Evolutionary conservation across 2,329 filamentous ascomycete genomes (phyloP).

Genomic region (Hypoxylon sp.): DNA sequence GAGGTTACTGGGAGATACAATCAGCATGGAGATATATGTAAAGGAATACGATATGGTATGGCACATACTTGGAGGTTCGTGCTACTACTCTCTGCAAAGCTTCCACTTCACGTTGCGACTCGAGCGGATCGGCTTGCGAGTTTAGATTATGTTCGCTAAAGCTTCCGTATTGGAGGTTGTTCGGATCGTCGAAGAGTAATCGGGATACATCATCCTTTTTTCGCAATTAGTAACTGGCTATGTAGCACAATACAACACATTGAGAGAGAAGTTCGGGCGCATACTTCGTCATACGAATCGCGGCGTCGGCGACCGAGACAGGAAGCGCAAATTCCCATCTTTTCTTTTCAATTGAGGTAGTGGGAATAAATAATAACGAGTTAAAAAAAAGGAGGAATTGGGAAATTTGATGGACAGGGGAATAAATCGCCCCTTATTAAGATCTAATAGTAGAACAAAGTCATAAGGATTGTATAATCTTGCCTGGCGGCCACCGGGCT

Average conservation of each 20-base stretch:
- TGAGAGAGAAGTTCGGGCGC: slow-evolving; percentile 30
- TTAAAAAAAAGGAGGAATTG: slow-evolving; percentile 27
- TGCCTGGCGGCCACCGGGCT: slow-evolving; percentile 43
- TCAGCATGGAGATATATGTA: slow-evolving; percentile 34
- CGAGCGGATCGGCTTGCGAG: slow-evolving; percentile 66
- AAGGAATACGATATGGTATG: slow-evolving; percentile 1
- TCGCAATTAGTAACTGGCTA: slow-evolving; percentile 20
- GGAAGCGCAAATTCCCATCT: slow-evolving; percentile 69
- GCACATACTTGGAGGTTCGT: slow-evolving; percentile 68
- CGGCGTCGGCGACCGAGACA: slow-evolving; percentile 63
- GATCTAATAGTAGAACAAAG: slow-evolving; percentile 35
- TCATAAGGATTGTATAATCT: slow-evolving; percentile 49
- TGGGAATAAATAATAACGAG: slow-evolving; percentile 13
- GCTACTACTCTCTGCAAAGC: slow-evolving; percentile 70
- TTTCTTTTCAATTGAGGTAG: slow-evolving; percentile 10
- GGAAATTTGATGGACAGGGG: too few species aligned
- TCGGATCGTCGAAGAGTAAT: slow-evolving; percentile 68
- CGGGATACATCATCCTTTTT: slow-evolving; percentile 67
- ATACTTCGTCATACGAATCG: slow-evolving; percentile 65
- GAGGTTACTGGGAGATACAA: slow-evolving; percentile 62
- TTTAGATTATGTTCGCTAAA: slow-evolving; percentile 65
- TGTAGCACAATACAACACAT: neutral
- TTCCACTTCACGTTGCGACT: slow-evolving; percentile 70
- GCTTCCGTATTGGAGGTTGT: slow-evolving; percentile 68
- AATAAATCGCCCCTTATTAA: slow-evolving; percentile 36